Base-by-base conservation (phyloP, 163 green algal species). In the Chlamydomonas reinhardtii region DNA sequence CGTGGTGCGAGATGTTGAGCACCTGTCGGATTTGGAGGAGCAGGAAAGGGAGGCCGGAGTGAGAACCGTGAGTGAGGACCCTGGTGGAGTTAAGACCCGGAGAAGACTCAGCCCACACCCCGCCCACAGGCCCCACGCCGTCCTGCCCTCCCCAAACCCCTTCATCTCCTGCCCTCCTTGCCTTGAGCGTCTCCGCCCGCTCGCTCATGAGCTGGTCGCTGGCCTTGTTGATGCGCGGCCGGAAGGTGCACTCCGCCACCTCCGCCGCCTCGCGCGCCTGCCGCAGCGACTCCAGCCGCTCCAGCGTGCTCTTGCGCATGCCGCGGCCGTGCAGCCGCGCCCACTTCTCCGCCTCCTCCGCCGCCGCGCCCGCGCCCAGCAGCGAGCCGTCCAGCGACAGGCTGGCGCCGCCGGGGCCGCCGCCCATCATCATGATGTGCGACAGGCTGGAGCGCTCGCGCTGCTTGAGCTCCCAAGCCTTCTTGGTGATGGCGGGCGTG, bases 191-290 rank as follows among this genome's bases (percentile, higher is more conserved):
- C 54, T 92, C 82, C 6, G 80, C 84, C 12, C 94, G 90, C 64
- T 95, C 86, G 20, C 76, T 69, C 92, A 92, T 92, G 34, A 97
- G 80, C 37, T 74, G 31, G 43, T 91, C 88, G 66, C 87, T 94
- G 77, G 79, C 87, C 27, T 59, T 71, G 83, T 94, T 94, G 80
- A 97, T 92, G 56, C 78, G 75, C 4, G 94, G 94, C 35, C 85
- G 84, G 90, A 97, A 97, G 48, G 94, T 96, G 90, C 94, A 96
- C 83, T 97, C 93, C 64, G 68, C 48, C 39, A 92, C 72, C 79
- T 94, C 92, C 0, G 66, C 83, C 20, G 83, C 87, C 84, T 93
- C 89, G 35, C 83, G 77, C 76, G 93, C 88, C 43, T 74, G 35
- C 39, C 88, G 84, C 70, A 94, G 61, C 78, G 78, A 52, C 71